Evolutionary conservation across 2,329 filamentous ascomycete genomes (phyloP), one percentile per base, ranked within the genome.

Genomic region (Nannizziopsis arthrosporioides): DNA sequence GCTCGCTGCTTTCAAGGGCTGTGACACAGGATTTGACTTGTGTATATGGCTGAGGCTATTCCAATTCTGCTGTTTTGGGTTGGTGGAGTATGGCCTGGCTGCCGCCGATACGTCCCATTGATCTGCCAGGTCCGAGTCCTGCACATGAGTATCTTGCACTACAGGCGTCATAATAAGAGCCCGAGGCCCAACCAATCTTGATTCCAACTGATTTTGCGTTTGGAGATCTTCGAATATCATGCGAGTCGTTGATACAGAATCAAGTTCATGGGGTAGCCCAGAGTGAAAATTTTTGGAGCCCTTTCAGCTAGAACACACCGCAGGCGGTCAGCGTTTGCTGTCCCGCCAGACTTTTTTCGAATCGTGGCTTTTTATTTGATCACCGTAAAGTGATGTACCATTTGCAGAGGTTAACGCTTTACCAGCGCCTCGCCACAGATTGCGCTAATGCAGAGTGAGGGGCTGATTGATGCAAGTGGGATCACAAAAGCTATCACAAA

Each of bases 371-470:
- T 27, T 15, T 15, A 12, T 12, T 36, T 38, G 30, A 14, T n/a
- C 31, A 34, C 38, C 8, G 15, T 11, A 42, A 8, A 35, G 19
- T 14, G 34, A n/a, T 46, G 38, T 9, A 18, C 27, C 27, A 11
- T 27, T n/a, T 8, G n/a, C 36, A 18, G 22, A 40, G n/a, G 22
- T 31, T n/a, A 14, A n/a, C 27, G 37, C 14, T 42, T 36, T 27
- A 7, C 30, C 38, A 18, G 30, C 17, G 18, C 22, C 22, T 27
- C 22, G 22, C 22, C 7, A 27, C 22, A 27, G 42, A 36, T 41
- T 42, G 39, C 45, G 45, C 45, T 47, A 47, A 47, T 47, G 45
- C 45, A 47, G 27, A 32, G 41, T 37, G 42, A 36, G 37, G 39
- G 45, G 22, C 36, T 19, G 44, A 27, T 27, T 27, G 36, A 46